phyloP scores from a whole-genome alignment of 352 stramenopile genomes.

The Phytophthora rubi region DNA sequence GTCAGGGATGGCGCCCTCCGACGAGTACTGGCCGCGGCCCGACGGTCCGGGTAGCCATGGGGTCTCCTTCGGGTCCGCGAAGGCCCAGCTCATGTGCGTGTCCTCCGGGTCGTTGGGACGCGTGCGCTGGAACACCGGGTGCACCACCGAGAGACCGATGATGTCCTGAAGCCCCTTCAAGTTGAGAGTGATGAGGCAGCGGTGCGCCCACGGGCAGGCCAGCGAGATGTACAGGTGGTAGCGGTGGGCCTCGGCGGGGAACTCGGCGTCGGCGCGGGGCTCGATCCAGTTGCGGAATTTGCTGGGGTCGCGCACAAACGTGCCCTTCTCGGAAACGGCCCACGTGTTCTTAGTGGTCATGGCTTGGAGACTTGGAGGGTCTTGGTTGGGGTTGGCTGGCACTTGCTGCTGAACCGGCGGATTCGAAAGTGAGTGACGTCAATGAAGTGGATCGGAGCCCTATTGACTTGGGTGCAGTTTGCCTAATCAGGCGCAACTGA shows the following conservation, averaged over 20 bases:
- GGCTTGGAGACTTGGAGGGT: background rate
- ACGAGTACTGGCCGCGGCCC: slow-evolving; percentile 75
- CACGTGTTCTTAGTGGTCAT: slow-evolving; percentile 77
- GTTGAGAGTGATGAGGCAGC: slow-evolving; percentile 85
- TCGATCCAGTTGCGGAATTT: slow-evolving; percentile 88
- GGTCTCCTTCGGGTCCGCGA: slow-evolving; percentile 73
- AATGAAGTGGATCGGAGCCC: slow-evolving; percentile 24
- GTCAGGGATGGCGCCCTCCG: slow-evolving; percentile 64
- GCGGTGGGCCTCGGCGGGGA: slow-evolving; percentile 62
- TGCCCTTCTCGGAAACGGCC: slow-evolving; percentile 70
- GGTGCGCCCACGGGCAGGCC: slow-evolving; percentile 92
- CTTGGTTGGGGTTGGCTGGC: background rate
- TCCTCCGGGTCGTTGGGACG: slow-evolving; percentile 75
- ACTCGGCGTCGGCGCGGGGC: slow-evolving; percentile 58
- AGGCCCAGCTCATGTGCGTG: slow-evolving; percentile 79
- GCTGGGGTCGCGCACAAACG: slow-evolving; percentile 74
- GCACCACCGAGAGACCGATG: slow-evolving; percentile 93
- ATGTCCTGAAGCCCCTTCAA: slow-evolving; percentile 96
- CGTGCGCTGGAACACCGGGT: slow-evolving; percentile 85
- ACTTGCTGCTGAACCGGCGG: slow-evolving; percentile 8
- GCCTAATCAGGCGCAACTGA: slow-evolving; percentile 22
- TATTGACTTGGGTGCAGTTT: background rate
- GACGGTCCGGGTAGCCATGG: slow-evolving; percentile 67
- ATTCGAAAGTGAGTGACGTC: slow-evolving; percentile 39
- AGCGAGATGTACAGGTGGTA: slow-evolving; percentile 97